Evolutionary conservation across 345 rosid genomes (phyloP).

Genomic region (Brassica carinata): DNA sequence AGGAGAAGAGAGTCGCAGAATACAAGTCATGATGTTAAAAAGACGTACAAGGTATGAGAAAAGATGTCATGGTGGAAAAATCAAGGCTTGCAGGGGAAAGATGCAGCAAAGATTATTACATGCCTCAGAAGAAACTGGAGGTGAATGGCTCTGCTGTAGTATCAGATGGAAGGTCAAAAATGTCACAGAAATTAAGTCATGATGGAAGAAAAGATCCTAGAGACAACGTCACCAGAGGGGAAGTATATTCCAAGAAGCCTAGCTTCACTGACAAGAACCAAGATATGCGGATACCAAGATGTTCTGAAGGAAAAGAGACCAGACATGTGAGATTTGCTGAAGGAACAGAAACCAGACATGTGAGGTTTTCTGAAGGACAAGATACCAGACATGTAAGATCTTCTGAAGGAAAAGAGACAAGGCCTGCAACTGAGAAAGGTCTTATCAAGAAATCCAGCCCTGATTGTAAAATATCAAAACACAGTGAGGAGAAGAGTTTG

Average conservation of each 20-base stretch:
- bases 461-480: conserved; percentile 37
- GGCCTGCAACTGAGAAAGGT: conserved; percentile 27
- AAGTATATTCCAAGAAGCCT: conserved; percentile 8
- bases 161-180: conserved; percentile 24
- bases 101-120: conserved; percentile 31
- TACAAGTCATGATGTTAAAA: conserved; percentile 11
- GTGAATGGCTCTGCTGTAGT: conserved; percentile 36
- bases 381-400: not conserved
- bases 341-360: not conserved
- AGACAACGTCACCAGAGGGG: conserved; percentile 6
- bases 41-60: not conserved
- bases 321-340: conserved; percentile 9
- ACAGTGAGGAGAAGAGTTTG: conserved; percentile 32
- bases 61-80: conserved; percentile 8
- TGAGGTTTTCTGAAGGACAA: conserved; percentile 2
- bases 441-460: conserved; percentile 34
- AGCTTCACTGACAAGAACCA: conserved; percentile 21
- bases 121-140: conserved; percentile 53
- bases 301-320: conserved; percentile 1
- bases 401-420: not conserved
- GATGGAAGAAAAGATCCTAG: not conserved
- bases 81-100: conserved; percentile 6
- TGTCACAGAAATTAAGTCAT: conserved; percentile 21
- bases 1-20: conserved; percentile 29
- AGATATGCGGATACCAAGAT: conserved; percentile 18